phyloP scores from a whole-genome alignment of 768 basidiomycete genomes.

The Asterophora parasitica region DNA sequence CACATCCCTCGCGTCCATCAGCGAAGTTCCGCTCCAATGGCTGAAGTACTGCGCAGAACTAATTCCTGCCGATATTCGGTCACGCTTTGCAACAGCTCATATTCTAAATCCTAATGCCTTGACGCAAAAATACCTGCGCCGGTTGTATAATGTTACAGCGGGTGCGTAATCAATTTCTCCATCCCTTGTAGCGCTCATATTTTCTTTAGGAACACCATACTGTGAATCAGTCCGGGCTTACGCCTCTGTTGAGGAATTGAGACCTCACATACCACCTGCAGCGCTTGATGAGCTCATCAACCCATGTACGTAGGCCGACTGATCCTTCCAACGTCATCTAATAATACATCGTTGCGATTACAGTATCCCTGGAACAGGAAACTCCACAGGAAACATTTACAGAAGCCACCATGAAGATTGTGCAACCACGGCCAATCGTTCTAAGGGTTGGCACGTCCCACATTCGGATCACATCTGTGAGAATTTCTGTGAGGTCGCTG shows the following conservation, averaged over 20 bases:
- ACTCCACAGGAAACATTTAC: conserved; percentile 40
- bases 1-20: conserved; percentile 68
- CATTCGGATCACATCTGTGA: conserved; percentile 71
- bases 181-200: neutral
- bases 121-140: conserved; percentile 69
- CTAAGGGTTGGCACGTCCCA: conserved; percentile 66
- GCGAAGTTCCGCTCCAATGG: conserved; percentile 80
- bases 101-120: conserved; percentile 71
- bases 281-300: conserved; percentile 44
- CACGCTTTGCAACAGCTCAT: conserved; percentile 55
- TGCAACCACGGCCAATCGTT: conserved; percentile 67
- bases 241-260: conserved; percentile 58
- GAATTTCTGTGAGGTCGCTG: conserved; percentile 18
- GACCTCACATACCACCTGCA: conserved; percentile 47
- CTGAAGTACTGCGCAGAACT: conserved; percentile 73
- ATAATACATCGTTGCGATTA: neutral
- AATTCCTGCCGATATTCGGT: conserved; percentile 64
- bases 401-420: conserved; percentile 64
- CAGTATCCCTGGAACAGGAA: conserved; percentile 65
- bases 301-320: conserved; percentile 43
- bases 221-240: conserved; percentile 53
- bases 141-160: conserved; percentile 68
- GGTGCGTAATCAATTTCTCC: conserved; percentile 25
- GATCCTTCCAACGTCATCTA: conserved; percentile 1
- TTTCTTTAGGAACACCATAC: conserved; percentile 43